These are phyloP conservation scores for Batkoa obscura DNA, from an alignment of 371 early-diverging fungal species.

Conservation along the genomic window DNA sequence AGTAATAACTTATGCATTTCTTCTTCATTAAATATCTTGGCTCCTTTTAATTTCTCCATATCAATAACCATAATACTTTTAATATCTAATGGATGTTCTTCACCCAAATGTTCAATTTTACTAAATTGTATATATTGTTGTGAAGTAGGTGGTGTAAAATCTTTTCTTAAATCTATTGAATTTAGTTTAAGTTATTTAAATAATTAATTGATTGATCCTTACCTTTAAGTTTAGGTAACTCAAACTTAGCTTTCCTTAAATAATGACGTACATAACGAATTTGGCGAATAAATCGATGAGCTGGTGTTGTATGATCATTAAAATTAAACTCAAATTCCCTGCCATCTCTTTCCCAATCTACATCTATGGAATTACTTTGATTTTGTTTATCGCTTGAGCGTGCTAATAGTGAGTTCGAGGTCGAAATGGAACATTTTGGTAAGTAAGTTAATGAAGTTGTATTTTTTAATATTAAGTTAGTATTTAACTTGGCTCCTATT, in stretches of 20 bases:
- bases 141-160: neutral
- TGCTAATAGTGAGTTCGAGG: no score
- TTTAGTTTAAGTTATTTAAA: neutral
- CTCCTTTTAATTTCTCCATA: neutral
- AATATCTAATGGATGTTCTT: neutral
- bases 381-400: no score
- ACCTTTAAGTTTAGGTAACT: slow-evolving; percentile 1
- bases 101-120: neutral
- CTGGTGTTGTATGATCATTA: neutral
- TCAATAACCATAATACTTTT: neutral
- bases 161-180: neutral
- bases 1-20: neutral
- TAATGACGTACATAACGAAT: neutral
- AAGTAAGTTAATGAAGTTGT: no score
- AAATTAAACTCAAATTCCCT: neutral
- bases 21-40: neutral
- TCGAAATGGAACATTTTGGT: no score
- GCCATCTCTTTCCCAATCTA: neutral
- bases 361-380: no score
- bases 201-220: neutral
- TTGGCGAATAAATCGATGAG: neutral
- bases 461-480: no score
- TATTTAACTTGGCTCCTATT: no score
- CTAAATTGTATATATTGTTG: neutral
- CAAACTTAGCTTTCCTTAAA: neutral